Conservation (phyloP, 257 asterid genomes). For the Solanum rostratum region DNA sequence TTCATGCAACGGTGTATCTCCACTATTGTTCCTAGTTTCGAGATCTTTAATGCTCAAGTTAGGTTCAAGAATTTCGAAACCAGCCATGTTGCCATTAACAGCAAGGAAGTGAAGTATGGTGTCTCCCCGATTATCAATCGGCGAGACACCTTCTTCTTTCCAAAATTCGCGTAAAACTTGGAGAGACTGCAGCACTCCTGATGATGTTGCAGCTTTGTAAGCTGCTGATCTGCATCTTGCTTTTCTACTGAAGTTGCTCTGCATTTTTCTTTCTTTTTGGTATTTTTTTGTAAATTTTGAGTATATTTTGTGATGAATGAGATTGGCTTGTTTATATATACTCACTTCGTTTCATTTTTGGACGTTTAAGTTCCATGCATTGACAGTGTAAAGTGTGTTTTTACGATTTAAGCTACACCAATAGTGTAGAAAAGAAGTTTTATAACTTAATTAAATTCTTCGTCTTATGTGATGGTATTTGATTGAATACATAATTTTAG, state of each 20-base stretch:
- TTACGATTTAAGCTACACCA: too few relatives aligned
- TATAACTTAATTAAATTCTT: too few relatives aligned
- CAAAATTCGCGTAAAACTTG: not conserved
- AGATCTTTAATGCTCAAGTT: not conserved
- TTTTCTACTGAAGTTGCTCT: not conserved
- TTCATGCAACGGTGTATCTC: constrained; percentile 4
- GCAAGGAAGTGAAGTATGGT: constrained; percentile 3
- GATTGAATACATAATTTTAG: too few relatives aligned
- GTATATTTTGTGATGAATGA: not conserved
- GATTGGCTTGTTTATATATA: not conserved
- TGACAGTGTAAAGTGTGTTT: not conserved
- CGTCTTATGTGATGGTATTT: too few relatives aligned
- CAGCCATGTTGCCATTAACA: not conserved
- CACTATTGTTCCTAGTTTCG: not conserved
- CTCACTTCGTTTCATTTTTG: not conserved
- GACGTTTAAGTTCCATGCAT: not conserved
- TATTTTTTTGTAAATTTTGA: not conserved
- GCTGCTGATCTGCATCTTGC: constrained; percentile 1
- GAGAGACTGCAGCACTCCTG: not conserved
- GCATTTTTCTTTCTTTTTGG: not conserved
- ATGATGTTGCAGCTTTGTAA: constrained; percentile 1
- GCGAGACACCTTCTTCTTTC: not conserved
- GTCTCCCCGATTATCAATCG: constrained; percentile 1
- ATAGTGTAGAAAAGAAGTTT: too few relatives aligned
- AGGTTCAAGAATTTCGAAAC: not conserved